Conservation (phyloP, 2,329 filamentous ascomycete species). For the Aspergillus quadricinctus region DNA sequence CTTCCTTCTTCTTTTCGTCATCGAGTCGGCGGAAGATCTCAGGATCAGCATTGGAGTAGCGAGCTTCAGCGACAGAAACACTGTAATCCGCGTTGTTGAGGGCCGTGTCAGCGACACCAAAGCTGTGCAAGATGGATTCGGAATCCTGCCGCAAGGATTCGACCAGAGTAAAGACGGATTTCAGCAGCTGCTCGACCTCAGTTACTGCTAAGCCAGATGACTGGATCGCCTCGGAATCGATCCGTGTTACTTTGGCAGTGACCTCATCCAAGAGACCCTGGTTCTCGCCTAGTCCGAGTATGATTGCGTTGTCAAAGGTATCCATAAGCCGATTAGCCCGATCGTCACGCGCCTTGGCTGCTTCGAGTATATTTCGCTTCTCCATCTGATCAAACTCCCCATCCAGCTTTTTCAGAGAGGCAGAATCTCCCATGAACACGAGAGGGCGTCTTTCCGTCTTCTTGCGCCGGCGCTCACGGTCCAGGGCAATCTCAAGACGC, state of each 20-base stretch:
- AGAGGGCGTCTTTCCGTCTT: conserved; percentile 50
- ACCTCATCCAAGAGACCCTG: conserved; percentile 49
- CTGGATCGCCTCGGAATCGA: conserved; percentile 31
- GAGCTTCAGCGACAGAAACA: conserved; percentile 51
- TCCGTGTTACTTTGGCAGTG: conserved; percentile 37
- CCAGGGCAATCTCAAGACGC: conserved; percentile 47
- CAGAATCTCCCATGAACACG: conserved; percentile 49
- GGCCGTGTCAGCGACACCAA: conserved; percentile 46
- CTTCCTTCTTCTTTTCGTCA: conserved; percentile 47
- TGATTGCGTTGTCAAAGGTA: conserved; percentile 48
- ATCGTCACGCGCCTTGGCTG: conserved; percentile 46
- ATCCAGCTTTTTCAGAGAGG: conserved; percentile 47
- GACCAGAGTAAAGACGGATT: conserved; percentile 34
- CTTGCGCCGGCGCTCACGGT: conserved; percentile 53
- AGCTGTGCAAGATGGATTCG: conserved; percentile 43
- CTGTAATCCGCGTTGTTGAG: conserved; percentile 52
- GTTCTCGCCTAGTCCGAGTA: conserved; percentile 49
- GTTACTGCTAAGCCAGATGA: conserved; percentile 31
- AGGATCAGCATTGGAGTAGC: conserved; percentile 40
- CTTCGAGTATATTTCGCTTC: conserved; percentile 46
- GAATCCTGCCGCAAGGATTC: conserved; percentile 41
- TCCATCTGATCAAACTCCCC: conserved; percentile 50
- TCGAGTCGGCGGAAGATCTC: conserved; percentile 41
- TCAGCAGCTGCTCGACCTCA: conserved; percentile 36
- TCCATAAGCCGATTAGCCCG: conserved; percentile 49